Conservation (phyloP, 108 stramenopile species). For the Cyclotella atomus region DNA sequence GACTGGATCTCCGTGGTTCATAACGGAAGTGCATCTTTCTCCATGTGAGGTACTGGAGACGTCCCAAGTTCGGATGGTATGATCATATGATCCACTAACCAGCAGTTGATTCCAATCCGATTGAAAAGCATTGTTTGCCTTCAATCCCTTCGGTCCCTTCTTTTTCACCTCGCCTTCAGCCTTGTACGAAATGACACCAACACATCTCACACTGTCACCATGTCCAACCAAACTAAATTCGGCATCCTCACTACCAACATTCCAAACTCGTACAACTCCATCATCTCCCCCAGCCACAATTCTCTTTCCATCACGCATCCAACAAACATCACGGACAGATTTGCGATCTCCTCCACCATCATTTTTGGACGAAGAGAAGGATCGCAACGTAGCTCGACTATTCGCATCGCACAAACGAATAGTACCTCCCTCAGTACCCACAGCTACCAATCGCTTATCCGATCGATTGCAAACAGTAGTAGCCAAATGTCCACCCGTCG, state of each 20-base stretch:
- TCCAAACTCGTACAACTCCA: constrained; percentile 67
- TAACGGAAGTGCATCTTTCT: constrained; percentile 66
- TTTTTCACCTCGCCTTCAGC: constrained; percentile 5
- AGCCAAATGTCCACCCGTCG: constrained; percentile 73
- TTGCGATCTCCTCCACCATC: constrained; percentile 45
- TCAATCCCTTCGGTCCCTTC: constrained; percentile 22
- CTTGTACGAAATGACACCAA: constrained; percentile 35
- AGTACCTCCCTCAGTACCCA: constrained; percentile 72
- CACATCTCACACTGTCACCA: constrained; percentile 62
- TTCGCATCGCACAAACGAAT: constrained; percentile 75
- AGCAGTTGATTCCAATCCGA: constrained; percentile 53
- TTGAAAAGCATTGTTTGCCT: constrained; percentile 10
- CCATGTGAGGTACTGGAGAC: constrained; percentile 33
- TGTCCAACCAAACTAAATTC: constrained; percentile 67
- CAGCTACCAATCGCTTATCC: constrained; percentile 78
- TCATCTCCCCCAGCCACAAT: constrained; percentile 63
- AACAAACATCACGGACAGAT: constrained; percentile 58
- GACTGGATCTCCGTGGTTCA: constrained; percentile 84
- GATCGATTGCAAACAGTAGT: constrained; percentile 61
- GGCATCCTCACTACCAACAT: constrained; percentile 51
- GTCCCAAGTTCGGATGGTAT: constrained; percentile 87
- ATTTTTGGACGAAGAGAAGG: constrained; percentile 45
- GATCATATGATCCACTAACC: constrained; percentile 86
- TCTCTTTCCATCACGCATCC: constrained; percentile 78
- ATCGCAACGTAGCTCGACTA: constrained; percentile 69